phyloP scores from a whole-genome alignment of 192 early-diverging fungal species.

The Blastocladiella britannica region DNA sequence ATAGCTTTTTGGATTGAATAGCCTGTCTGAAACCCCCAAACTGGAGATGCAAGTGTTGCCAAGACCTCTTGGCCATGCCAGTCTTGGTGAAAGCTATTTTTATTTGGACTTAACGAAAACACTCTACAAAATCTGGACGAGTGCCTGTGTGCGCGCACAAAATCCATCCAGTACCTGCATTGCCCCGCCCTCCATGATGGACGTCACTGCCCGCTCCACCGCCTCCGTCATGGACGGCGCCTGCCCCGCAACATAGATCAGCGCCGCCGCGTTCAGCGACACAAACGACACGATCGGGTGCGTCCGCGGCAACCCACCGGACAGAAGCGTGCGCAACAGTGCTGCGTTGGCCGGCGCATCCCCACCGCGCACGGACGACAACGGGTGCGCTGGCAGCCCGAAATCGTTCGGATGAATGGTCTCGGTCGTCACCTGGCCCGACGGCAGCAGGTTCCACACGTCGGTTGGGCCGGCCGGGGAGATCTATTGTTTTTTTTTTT shows the following conservation, averaged over 20 bases:
- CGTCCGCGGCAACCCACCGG: conserved; percentile 29
- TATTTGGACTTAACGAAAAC: too few relatives aligned
- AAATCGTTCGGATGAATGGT: conserved; percentile 67
- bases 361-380: conserved; percentile 49
- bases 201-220: conserved; percentile 47
- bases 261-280: conserved; percentile 70
- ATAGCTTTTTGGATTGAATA: too few relatives aligned
- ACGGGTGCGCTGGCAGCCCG: conserved; percentile 53
- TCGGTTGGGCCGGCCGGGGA: conserved; percentile 67
- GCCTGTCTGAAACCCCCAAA: too few relatives aligned
- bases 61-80: too few relatives aligned
- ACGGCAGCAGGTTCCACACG: conserved; percentile 60
- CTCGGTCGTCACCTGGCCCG: conserved; percentile 36
- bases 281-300: conserved; percentile 76
- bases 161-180: conserved; percentile 41
- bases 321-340: conserved; percentile 46
- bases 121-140: too few relatives aligned
- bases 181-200: conserved; percentile 50
- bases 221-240: conserved; percentile 50
- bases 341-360: conserved; percentile 48
- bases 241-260: conserved; percentile 59
- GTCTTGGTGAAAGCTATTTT: too few relatives aligned
- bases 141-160: conserved; percentile 13
- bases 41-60: too few relatives aligned
- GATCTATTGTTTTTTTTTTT: conserved; percentile 22